Evolutionary conservation across 306 rosid species (phyloP).

Genomic region (Dryas alaskensis): DNA sequence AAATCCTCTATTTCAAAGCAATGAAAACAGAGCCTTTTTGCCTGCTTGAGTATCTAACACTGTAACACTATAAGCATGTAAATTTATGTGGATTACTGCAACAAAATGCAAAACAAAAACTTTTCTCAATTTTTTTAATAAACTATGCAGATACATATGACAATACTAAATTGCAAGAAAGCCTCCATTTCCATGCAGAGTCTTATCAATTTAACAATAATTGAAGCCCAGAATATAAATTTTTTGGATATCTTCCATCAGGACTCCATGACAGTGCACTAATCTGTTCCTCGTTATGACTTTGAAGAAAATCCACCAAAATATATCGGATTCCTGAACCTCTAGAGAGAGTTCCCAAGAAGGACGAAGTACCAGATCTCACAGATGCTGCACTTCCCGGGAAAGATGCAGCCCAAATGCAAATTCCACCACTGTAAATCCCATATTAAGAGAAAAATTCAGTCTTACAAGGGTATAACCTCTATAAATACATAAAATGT

Average conservation of each 20-base stretch:
- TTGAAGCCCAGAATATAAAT: background rate
- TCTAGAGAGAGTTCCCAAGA: slow-evolving; percentile 71
- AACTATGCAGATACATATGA: background rate
- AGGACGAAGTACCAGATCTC: slow-evolving; percentile 73
- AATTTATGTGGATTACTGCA: background rate
- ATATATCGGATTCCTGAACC: slow-evolving; percentile 80
- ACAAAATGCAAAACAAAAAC: background rate
- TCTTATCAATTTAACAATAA: background rate
- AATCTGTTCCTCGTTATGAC: slow-evolving; percentile 65
- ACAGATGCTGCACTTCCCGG: slow-evolving; percentile 81
- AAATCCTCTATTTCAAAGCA: background rate
- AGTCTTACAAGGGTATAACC: background rate
- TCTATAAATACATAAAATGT: slow-evolving; percentile 7
- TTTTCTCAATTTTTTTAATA: background rate
- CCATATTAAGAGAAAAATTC: slow-evolving; percentile 23
- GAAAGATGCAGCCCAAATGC: slow-evolving; percentile 93
- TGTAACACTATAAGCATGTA: background rate
- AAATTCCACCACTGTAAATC: slow-evolving; percentile 62
- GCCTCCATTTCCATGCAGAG: slow-evolving; percentile 5
- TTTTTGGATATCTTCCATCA: slow-evolving; percentile 89
- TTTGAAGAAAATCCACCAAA: slow-evolving; percentile 77
- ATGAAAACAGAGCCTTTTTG: background rate
- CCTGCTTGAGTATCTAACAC: background rate
- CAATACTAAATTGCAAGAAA: slow-evolving; percentile 8
- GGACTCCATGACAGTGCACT: slow-evolving; percentile 95